Evolutionary conservation across 495 filamentous ascomycete genomes (phyloP).

Genomic region (Penicillium riverlandense): DNA sequence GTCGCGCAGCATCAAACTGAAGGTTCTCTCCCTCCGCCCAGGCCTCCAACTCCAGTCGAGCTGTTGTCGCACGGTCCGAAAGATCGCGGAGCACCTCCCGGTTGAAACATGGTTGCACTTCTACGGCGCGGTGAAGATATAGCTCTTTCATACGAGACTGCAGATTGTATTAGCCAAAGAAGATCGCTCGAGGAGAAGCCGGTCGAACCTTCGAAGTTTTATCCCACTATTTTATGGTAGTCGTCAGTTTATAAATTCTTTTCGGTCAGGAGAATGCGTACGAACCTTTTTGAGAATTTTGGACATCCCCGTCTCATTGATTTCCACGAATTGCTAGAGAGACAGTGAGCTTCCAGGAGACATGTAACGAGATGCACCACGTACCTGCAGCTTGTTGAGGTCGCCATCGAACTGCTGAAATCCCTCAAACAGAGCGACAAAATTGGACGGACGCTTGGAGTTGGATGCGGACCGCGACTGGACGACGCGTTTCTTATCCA

Average conservation of each 20-base stretch:
- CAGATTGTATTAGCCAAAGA: no score
- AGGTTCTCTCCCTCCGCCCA: slow-evolving; percentile 96
- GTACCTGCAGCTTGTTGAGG: slow-evolving; percentile 77
- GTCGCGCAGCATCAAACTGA: slow-evolving; percentile 59
- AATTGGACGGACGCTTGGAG: slow-evolving; percentile 83
- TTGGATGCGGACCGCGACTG: slow-evolving; percentile 65
- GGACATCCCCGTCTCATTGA: slow-evolving; percentile 94
- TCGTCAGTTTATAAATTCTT: no score
- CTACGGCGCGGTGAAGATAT: slow-evolving; percentile 90
- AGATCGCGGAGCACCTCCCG: slow-evolving; percentile 91
- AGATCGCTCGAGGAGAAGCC: no score
- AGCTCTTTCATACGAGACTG: slow-evolving; percentile 91
- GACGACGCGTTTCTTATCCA: slow-evolving; percentile 88
- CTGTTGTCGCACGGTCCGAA: slow-evolving; percentile 92
- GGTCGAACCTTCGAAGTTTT: slow-evolving; percentile 73
- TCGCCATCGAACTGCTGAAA: slow-evolving; percentile 96
- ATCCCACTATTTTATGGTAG: slow-evolving; percentile 66
- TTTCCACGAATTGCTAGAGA: slow-evolving; percentile 78
- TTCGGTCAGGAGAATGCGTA: no score
- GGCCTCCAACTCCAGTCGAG: slow-evolving; percentile 82
- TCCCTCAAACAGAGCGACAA: slow-evolving; percentile 88
- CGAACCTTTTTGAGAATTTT: slow-evolving; percentile 86
- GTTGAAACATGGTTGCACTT: slow-evolving; percentile 98
- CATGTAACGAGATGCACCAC: no score
- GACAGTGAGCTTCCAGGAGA: no score